These are phyloP conservation scores for Cryptococcus amylolentus DNA, from an alignment of 1,284 basidiomycete species.

Conservation along the genomic window DNA sequence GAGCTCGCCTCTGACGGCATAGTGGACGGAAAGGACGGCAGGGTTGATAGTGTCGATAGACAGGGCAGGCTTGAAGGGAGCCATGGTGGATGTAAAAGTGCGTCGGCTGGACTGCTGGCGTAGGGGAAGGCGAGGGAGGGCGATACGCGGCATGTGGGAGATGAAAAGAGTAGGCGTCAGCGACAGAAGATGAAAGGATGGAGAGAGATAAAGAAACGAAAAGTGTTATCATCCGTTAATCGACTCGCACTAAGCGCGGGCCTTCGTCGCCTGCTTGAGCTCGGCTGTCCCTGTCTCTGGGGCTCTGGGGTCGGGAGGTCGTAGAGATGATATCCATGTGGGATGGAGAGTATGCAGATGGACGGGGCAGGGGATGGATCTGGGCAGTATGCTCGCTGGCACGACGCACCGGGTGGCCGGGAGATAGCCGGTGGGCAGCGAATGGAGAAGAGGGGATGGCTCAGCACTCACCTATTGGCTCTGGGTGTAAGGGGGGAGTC, in stretches of 20 bases:
- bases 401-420: too few species aligned
- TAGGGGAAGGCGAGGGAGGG: not conserved
- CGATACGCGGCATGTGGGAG: not conserved
- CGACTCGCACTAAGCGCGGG: too few species aligned
- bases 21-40: constrained; percentile 80
- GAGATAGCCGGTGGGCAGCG: too few species aligned
- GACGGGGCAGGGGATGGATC: too few species aligned
- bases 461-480: too few species aligned
- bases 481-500: not conserved
- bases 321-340: too few species aligned
- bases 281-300: too few species aligned
- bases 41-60: constrained; percentile 61
- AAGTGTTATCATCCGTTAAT: not conserved
- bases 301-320: too few species aligned
- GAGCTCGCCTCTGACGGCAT: constrained; percentile 95
- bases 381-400: too few species aligned
- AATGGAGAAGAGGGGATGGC: too few species aligned
- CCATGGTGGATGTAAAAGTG: constrained; percentile 8
- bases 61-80: constrained; percentile 29
- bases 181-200: not conserved
- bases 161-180: not conserved
- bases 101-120: not conserved
- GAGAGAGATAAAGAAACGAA: not conserved
- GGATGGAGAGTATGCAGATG: too few species aligned
- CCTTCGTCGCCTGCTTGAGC: too few species aligned